Evolutionary conservation across 345 rosid species (phyloP), one percentile per base, ranked within the genome.

Genomic region (Chamaenerion angustifolium): DNA sequence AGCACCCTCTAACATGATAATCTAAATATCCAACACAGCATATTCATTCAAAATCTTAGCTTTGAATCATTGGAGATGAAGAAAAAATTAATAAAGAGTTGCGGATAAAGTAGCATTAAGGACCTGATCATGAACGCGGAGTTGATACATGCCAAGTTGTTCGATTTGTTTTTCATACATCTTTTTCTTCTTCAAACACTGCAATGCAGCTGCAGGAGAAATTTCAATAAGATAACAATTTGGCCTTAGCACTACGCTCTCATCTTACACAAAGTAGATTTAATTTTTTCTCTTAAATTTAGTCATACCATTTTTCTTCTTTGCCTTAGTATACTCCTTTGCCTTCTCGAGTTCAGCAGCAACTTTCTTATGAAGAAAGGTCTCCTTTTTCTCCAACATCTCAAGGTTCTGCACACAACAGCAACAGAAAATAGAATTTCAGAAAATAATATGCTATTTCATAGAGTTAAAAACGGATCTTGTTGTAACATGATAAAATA

Each of bases 381-480:
- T 69, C 63, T 73, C 74, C 62, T 69, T 73, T 47, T 73, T 73
- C 71, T 73, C 78, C 13, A 73, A 49, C 78, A 73, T 58, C 42
- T 58, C 62, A n/a, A 58, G 62, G 27, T 52, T 50, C 62, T 58
- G 44, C 48, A 25, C n/a, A 13, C 8, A 41, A 19, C 11, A 7
- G 27, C 1, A 13, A 10, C 3, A 45, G 12, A 44, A 43, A n/a
- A 10, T 1, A 45, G 12, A 44, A 43, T 8, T 27, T 43, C 11
- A 50, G 16, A 50, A 44, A 42, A 14, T 19, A 6, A 4, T 25
- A 19, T 8, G 16, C 7, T 31, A 7, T 31, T 31, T 3, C 37
- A 48, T 48, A 8, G 35, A 21, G 4, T 21, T 18, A 3, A 21
- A 11, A 35, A 8, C 12, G 17, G 12, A 48, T 3, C 10, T 11